Conservation (phyloP, 1,284 basidiomycete genomes). For the Tilletiopsis washingtonensis region DNA sequence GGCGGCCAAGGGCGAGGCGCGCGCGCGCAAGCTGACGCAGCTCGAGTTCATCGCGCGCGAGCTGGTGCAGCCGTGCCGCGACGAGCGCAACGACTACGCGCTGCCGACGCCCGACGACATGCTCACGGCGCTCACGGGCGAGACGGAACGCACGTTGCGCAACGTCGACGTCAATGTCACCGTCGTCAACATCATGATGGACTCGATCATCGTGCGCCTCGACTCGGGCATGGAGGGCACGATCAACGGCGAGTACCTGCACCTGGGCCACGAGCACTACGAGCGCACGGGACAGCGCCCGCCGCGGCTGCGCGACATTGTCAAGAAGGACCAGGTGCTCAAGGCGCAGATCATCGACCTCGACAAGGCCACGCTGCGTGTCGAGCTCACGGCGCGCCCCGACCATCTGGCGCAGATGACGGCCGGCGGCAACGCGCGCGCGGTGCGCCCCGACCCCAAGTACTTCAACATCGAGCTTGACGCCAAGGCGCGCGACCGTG, state of each 20-base stretch:
- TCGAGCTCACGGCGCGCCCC: slow-evolving; percentile 69
- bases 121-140: slow-evolving; percentile 90
- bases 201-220: slow-evolving; percentile 60
- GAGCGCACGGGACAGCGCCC: neutral
- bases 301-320: slow-evolving; percentile 23
- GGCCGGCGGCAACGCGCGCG: slow-evolving; percentile 58
- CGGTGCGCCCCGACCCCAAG: slow-evolving; percentile 58
- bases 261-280: slow-evolving; percentile 12
- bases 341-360: slow-evolving; percentile 71
- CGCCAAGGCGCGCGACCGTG: slow-evolving; percentile 65
- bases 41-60: slow-evolving; percentile 82
- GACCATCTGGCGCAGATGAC: slow-evolving; percentile 55
- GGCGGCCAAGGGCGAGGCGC: slow-evolving; percentile 14
- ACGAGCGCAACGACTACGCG: slow-evolving; percentile 64
- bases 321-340: slow-evolving; percentile 61
- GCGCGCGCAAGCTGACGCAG: slow-evolving; percentile 64
- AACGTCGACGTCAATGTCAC: slow-evolving; percentile 61
- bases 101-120: slow-evolving; percentile 70
- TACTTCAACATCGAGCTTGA: slow-evolving; percentile 63
- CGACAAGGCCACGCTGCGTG: slow-evolving; percentile 60
- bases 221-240: slow-evolving; percentile 69
- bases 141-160: slow-evolving; percentile 67
- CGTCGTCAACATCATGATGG: slow-evolving; percentile 58
- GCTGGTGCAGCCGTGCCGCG: slow-evolving; percentile 74
- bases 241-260: slow-evolving; percentile 37